Conservation (phyloP, 257 asterid genomes). For the Fraxinus cuspidata region DNA sequence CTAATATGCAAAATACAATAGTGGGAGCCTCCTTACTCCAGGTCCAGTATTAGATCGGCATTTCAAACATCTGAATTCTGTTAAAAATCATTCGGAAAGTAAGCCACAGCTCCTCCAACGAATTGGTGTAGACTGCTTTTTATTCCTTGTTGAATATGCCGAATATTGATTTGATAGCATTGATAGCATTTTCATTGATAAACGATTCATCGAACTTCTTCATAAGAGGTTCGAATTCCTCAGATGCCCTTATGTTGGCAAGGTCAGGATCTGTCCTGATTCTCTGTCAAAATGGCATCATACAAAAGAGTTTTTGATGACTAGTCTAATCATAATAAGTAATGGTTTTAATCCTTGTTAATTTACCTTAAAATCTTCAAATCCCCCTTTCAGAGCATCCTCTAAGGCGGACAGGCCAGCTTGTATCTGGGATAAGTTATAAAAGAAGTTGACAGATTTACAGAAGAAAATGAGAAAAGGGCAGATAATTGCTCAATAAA, state of each 20-base stretch:
- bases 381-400: slow-evolving; percentile 68
- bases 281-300: slow-evolving; percentile 50
- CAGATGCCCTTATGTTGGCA: slow-evolving; percentile 61
- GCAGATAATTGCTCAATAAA: not conserved
- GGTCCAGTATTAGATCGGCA: not conserved
- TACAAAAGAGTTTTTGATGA: not conserved
- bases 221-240: slow-evolving; percentile 68
- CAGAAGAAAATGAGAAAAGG: not conserved
- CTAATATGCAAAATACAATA: slow-evolving; percentile 17
- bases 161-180: slow-evolving; percentile 83
- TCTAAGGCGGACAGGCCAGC: slow-evolving; percentile 82
- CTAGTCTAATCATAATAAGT: not conserved
- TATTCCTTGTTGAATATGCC: slow-evolving; percentile 74
- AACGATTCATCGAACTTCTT: slow-evolving; percentile 84
- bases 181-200: slow-evolving; percentile 88
- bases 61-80: not conserved
- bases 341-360: not conserved
- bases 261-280: slow-evolving; percentile 87
- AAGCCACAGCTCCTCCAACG: not conserved
- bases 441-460: not conserved
- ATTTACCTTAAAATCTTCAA: slow-evolving; percentile 70
- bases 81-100: slow-evolving; percentile 1
- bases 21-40: not conserved
- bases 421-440: slow-evolving; percentile 52
- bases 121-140: not conserved